Base-by-base conservation (phyloP, 306 rosid genomes). In the Quercus variabilis region DNA sequence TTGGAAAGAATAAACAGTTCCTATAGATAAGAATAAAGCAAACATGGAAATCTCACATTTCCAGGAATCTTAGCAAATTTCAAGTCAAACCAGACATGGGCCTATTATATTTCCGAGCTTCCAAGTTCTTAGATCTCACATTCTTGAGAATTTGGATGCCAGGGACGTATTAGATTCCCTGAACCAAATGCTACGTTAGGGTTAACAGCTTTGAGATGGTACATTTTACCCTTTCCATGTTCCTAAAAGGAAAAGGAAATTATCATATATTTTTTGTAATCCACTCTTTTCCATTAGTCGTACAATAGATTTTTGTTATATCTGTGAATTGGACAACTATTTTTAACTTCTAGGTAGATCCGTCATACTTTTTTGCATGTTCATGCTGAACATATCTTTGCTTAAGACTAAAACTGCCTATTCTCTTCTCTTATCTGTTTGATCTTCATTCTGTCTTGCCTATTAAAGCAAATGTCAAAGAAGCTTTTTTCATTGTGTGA, bases 391-490 rank as follows among this genome's bases (percentile, higher is more conserved):
- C 15, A 18, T 74, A 30, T 56, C 11, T 7, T 63, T 21, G 33
- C 31, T 41, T 56, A 33, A 33, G 72, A 8, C 38, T 78, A 49
- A 75, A 3, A 18, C 12, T 71, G 57, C 12, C 21, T 18, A 43
- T 63, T 41, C 52, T 43, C 68, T 73, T 51, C 35, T 33, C n/a
- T 26, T 3, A 19, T 15, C 59, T 49, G 73, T 28, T 55, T 76
- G 49, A 41, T 76, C 74, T 57, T 64, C 21, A 14, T 71, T 76
- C 35, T 55, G 19, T 55, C 58, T 46, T 79, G 43, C 15, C 70
- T 74, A 56, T 73, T 62, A 4, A 60, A 51, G 33, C 65, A 75
- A 75, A 28, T 79, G 35, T 49, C 65, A n/a, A 23, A 83, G 74
- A 20, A 63, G 26, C 43, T 71, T 86, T 5, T 43, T 21, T 38